Evolutionary conservation across 2,329 filamentous ascomycete genomes (phyloP).

Genomic region (Verticillium nubilum): DNA sequence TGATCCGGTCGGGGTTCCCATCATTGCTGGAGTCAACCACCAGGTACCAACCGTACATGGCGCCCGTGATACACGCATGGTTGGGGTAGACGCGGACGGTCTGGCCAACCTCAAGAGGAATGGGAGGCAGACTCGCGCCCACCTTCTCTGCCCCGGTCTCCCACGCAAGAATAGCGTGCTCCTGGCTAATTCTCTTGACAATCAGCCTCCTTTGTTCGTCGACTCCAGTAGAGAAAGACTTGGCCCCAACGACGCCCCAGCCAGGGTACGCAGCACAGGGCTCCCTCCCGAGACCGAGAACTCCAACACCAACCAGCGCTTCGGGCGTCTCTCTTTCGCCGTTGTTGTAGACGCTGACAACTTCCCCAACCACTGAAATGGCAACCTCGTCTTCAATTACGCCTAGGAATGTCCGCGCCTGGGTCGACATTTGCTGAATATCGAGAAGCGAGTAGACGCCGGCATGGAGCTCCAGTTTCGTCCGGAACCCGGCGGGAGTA

Average conservation of each 20-base stretch:
- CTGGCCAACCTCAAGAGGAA: conserved; percentile 40
- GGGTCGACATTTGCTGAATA: conserved; percentile 58
- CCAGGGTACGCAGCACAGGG: conserved; percentile 55
- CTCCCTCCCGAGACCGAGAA: conserved; percentile 54
- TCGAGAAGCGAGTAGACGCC: conserved; percentile 61
- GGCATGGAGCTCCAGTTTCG: conserved; percentile 53
- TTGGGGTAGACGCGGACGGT: conserved; percentile 50
- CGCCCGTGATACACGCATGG: conserved; percentile 59
- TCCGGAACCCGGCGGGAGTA: conserved; percentile 6
- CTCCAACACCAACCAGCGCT: conserved; percentile 52
- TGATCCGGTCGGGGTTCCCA: conserved; percentile 34
- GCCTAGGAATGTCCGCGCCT: conserved; percentile 24
- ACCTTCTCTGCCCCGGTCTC: conserved; percentile 25
- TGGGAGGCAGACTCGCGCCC: background rate
- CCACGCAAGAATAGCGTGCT: conserved; percentile 56
- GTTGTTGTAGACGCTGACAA: conserved; percentile 52
- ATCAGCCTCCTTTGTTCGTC: conserved; percentile 33
- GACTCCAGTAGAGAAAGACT: background rate
- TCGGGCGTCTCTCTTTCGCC: conserved; percentile 31
- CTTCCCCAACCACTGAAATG: conserved; percentile 53
- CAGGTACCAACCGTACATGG: conserved; percentile 56
- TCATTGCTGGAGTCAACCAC: conserved; percentile 32
- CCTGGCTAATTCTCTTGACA: conserved; percentile 57
- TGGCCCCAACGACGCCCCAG: conserved; percentile 51
- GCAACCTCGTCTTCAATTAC: conserved; percentile 41